phyloP scores from a whole-genome alignment of 176 grass and related monocot genomes.

The Musa schizocarpa region DNA sequence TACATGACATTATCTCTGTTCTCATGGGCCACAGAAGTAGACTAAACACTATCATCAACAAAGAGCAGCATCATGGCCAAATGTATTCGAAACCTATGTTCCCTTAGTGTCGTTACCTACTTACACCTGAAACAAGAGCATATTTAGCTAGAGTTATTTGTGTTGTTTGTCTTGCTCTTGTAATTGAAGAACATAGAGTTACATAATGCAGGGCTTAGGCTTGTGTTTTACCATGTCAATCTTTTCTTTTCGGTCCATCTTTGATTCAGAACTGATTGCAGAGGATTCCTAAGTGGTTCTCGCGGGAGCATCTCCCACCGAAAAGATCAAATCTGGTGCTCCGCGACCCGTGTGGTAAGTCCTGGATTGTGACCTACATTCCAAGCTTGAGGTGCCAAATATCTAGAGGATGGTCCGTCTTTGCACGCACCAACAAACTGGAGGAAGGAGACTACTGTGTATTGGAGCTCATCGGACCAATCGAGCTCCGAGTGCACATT shows the following conservation, averaged over 20 bases:
- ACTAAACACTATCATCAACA: too few species aligned
- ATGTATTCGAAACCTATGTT: too few species aligned
- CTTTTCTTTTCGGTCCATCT: neutral
- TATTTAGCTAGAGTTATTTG: too few species aligned
- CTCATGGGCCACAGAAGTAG: too few species aligned
- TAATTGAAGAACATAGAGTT: too few species aligned
- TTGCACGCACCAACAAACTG: neutral
- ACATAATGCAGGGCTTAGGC: too few species aligned
- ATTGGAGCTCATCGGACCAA: neutral
- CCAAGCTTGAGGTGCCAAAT: neutral
- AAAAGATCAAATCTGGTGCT: neutral
- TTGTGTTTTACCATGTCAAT: neutral
- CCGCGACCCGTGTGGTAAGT: neutral
- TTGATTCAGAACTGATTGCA: neutral
- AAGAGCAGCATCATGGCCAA: too few species aligned
- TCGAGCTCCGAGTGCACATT: neutral
- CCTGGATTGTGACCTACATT: neutral
- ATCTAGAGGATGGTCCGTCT: neutral
- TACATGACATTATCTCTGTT: too few species aligned
- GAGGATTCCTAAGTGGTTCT: neutral
- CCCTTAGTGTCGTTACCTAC: too few species aligned
- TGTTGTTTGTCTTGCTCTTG: too few species aligned
- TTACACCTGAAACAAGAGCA: too few species aligned
- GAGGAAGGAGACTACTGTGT: slow-evolving; percentile 7
- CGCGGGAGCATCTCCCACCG: neutral